These are phyloP conservation scores for Dissoconium aciculare DNA, from an alignment of 2,329 filamentous ascomycete species.

Conservation along the genomic window DNA sequence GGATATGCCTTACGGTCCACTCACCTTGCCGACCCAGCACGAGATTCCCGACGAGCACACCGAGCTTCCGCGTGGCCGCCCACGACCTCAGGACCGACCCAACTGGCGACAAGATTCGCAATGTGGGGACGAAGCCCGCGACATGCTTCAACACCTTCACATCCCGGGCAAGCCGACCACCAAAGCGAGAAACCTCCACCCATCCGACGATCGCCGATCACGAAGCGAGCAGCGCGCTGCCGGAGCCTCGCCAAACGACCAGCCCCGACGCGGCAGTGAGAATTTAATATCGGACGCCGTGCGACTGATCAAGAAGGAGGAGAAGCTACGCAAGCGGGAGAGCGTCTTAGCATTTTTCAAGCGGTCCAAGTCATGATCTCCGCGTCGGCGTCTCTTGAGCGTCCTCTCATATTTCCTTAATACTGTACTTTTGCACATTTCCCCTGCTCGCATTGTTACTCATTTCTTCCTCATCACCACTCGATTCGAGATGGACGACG, in stretches of 20 bases:
- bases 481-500: no score
- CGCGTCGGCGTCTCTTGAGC: no score
- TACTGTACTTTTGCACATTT: no score
- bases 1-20: no score
- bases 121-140: constrained; percentile 7
- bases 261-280: constrained; percentile 3
- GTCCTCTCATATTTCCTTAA: no score
- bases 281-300: constrained; percentile 17
- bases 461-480: no score
- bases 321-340: constrained; percentile 8
- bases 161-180: not conserved
- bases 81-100: no score
- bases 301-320: constrained; percentile 14
- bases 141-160: constrained; percentile 4
- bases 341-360: constrained; percentile 14
- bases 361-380: no score
- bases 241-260: constrained; percentile 2
- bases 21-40: no score
- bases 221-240: not conserved
- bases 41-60: no score
- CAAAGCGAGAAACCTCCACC: not conserved
- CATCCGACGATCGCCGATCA: constrained; percentile 1
- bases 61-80: no score
- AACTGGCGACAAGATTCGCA: constrained; percentile 16
- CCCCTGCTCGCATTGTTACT: no score